Evolutionary conservation across 768 basidiomycete genomes (phyloP).

Genomic region (Candolleomyces aberdarensis): DNA sequence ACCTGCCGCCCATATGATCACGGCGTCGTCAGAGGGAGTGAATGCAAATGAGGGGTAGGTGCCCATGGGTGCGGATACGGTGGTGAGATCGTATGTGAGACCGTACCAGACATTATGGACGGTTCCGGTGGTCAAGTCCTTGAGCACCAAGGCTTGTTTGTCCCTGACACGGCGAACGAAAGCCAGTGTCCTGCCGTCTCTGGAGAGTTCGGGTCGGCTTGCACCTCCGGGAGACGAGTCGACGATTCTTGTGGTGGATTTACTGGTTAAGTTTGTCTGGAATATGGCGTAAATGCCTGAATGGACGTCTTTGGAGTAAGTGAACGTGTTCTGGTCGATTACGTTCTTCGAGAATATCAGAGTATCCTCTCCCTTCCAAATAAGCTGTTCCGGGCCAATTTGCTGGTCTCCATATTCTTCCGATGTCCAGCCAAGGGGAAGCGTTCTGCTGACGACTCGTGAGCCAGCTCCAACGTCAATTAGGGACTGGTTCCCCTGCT

Average conservation of each 20-base stretch:
- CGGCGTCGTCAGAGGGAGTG: conserved; percentile 51
- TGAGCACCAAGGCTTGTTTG: conserved; percentile 69
- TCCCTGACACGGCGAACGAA: conserved; percentile 74
- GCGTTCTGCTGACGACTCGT: conserved; percentile 50
- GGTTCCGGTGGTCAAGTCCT: conserved; percentile 69
- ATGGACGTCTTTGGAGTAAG: conserved; percentile 73
- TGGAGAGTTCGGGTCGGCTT: conserved; percentile 66
- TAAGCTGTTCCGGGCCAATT: conserved; percentile 69
- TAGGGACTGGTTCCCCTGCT: conserved; percentile 11
- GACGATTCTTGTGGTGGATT: conserved; percentile 50
- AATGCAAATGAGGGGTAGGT: conserved; percentile 79
- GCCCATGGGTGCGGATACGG: conserved; percentile 71
- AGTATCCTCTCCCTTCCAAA: conserved; percentile 56
- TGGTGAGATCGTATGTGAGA: conserved; percentile 62
- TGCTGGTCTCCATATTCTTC: conserved; percentile 65
- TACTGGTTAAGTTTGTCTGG: conserved; percentile 58
- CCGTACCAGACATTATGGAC: conserved; percentile 66
- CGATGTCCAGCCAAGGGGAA: conserved; percentile 61
- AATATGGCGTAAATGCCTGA: conserved; percentile 70
- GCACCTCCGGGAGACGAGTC: conserved; percentile 66
- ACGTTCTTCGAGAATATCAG: conserved; percentile 70
- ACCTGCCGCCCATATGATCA: conserved; percentile 75
- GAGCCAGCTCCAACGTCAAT: conserved; percentile 46
- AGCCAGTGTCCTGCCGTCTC: conserved; percentile 65
- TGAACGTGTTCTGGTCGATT: conserved; percentile 44